Evolutionary conservation across 2,329 filamentous ascomycete genomes (phyloP), one percentile per base, ranked within the genome.

Genomic region (Ophiostoma triangulosporum): DNA sequence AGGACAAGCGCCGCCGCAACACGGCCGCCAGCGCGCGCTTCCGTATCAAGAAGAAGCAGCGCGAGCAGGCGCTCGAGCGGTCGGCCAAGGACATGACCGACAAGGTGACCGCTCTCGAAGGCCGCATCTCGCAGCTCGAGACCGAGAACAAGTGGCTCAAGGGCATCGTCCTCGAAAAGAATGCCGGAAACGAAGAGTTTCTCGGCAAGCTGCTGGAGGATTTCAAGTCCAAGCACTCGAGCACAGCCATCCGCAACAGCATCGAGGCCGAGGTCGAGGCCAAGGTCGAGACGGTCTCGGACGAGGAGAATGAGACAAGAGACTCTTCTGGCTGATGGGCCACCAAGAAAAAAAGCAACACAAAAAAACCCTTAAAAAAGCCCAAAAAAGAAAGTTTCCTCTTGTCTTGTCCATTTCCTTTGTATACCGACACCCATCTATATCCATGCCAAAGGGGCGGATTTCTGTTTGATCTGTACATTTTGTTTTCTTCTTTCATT

Each of bases 11-110:
- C 50, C 81, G 88, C 56, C 82, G 88, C 59, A 95, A 95, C 70
- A 94, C 89, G 2, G 88, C 88, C 31, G 88, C 88, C 53, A 89
- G 84, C 60, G 88, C 88, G 17, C 84, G 88, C 50, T 95, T 95
- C 76, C 84, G 88, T 56, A 81, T 93, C 65, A 95, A 95, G 81
- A 95, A 95, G 83, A 95, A 95, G 80, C 87, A 93, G 70, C 84
- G 88, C 50, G 88, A 95, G 72, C 86, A 90, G 68, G 84, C 86
- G 8, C 80, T 94, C 51, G 87, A 91, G 68, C 81, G 81, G 63
- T 84, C 81, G 3, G 83, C 88, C 62, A 88, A 89, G 68, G 88
- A 94, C 60, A 86, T 91, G 70, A 80, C 80, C 27, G 86, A 93
- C 46, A 89, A 89, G 70, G 85, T 90, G 51, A 73, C 78, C 17